Evolutionary conservation across 208 protist species (phyloP).

Genomic region (Acanthamoeba rhysodes): DNA sequence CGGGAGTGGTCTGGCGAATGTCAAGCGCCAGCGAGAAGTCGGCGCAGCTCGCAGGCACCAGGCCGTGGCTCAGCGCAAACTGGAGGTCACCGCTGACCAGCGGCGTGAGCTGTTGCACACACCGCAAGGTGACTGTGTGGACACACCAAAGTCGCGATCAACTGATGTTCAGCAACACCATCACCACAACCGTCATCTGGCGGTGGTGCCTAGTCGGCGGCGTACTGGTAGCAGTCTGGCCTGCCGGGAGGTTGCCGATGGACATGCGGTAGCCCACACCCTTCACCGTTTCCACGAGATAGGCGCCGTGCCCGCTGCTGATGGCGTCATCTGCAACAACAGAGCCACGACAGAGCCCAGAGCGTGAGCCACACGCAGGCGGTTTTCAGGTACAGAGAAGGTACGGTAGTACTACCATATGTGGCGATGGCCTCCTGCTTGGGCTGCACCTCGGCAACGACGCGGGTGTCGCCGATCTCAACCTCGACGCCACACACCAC

Average conservation of each 20-base stretch:
- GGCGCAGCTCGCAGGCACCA: background rate
- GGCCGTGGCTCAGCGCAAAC: background rate
- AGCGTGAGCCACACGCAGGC: background rate
- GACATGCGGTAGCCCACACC: conserved; percentile 23
- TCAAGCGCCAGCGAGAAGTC: conserved; percentile 6
- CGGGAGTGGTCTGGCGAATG: background rate
- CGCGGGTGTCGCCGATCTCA: background rate
- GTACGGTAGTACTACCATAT: background rate
- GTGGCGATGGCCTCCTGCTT: background rate
- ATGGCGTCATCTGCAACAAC: conserved; percentile 42
- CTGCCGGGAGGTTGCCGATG: background rate
- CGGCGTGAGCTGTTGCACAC: conserved; percentile 3
- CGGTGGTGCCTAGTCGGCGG: background rate
- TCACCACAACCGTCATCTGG: no score
- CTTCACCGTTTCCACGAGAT: conserved; percentile 12
- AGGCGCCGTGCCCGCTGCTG: conserved; percentile 33
- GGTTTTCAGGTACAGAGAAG: no score
- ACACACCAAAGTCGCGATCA: background rate
- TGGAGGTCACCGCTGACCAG: background rate
- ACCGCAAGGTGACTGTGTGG: background rate
- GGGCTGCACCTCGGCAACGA: background rate
- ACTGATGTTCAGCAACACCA: background rate
- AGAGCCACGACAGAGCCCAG: background rate
- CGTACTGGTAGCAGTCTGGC: background rate
- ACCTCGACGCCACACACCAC: conserved; percentile 32